Conservation (phyloP, 164 flowering plant genomes). For the Aristolochia fimbriata region DNA sequence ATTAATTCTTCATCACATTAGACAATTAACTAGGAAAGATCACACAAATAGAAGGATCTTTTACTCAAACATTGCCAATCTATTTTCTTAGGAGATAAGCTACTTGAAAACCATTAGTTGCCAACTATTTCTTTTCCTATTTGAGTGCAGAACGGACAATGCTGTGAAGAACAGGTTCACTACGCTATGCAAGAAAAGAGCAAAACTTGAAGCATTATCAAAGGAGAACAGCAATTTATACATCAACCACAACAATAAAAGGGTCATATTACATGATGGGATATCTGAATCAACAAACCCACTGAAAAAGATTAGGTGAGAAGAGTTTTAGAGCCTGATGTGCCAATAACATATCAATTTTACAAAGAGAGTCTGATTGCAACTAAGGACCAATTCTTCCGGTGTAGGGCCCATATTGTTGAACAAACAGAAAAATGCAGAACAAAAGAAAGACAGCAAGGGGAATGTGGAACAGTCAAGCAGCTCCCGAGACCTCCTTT, state of each 20-base stretch:
- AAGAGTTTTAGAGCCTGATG: not conserved
- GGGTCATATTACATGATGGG: constrained; percentile 34
- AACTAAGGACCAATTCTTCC: not conserved
- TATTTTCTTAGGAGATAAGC: not conserved
- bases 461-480: constrained; percentile 17
- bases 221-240: constrained; percentile 53
- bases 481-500: constrained; percentile 56
- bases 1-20: not conserved
- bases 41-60: too few species aligned
- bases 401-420: constrained; percentile 32
- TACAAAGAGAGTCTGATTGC: too few species aligned
- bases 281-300: constrained; percentile 18
- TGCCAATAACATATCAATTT: too few species aligned
- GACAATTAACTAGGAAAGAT: not conserved
- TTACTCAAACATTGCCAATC: not conserved
- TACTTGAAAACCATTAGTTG: not conserved
- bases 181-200: constrained; percentile 87
- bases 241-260: constrained; percentile 56
- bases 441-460: constrained; percentile 21
- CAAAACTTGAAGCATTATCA: constrained; percentile 62
- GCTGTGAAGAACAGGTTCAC: constrained; percentile 96
- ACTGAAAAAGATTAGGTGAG: constrained; percentile 63
- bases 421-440: constrained; percentile 23
- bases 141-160: constrained; percentile 80
- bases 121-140: not conserved